Evolutionary conservation across 768 basidiomycete species (phyloP).

Genomic region (Pleurotus platypus): DNA sequence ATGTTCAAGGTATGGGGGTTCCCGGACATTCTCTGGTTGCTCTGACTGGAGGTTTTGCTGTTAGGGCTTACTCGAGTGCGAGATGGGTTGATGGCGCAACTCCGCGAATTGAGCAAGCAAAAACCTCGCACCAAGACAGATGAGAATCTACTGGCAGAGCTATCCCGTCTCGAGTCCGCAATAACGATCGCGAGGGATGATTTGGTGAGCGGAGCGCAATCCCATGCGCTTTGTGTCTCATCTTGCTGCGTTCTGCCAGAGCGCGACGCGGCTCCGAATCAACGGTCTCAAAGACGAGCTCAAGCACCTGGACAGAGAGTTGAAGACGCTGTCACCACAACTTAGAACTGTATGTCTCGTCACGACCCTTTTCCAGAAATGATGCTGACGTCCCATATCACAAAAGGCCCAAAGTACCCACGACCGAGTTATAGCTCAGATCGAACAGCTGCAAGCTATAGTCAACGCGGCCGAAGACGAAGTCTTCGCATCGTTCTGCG

Average conservation of each 20-base stretch:
- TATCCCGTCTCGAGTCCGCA: constrained; percentile 77
- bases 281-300: constrained; percentile 81
- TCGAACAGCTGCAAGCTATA: constrained; percentile 48
- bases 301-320: constrained; percentile 71
- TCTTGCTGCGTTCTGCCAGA: constrained; percentile 35
- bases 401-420: constrained; percentile 53
- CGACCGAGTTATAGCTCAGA: constrained; percentile 47
- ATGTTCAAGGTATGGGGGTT: constrained; percentile 65
- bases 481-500: constrained; percentile 77
- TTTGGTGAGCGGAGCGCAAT: constrained; percentile 45
- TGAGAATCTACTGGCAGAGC: constrained; percentile 72
- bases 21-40: background rate
- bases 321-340: constrained; percentile 65
- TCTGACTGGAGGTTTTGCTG: background rate
- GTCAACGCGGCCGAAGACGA: constrained; percentile 79
- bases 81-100: constrained; percentile 67
- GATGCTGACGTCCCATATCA: no score
- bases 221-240: background rate
- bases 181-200: constrained; percentile 78
- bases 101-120: constrained; percentile 80
- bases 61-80: constrained; percentile 52
- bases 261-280: constrained; percentile 70
- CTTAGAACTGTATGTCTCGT: constrained; percentile 54
- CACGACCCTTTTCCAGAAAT: no score
- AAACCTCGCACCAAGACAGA: constrained; percentile 84